Base-by-base conservation (phyloP, 2,329 filamentous ascomycete genomes). In the Pestalotiopsis sp. region DNA sequence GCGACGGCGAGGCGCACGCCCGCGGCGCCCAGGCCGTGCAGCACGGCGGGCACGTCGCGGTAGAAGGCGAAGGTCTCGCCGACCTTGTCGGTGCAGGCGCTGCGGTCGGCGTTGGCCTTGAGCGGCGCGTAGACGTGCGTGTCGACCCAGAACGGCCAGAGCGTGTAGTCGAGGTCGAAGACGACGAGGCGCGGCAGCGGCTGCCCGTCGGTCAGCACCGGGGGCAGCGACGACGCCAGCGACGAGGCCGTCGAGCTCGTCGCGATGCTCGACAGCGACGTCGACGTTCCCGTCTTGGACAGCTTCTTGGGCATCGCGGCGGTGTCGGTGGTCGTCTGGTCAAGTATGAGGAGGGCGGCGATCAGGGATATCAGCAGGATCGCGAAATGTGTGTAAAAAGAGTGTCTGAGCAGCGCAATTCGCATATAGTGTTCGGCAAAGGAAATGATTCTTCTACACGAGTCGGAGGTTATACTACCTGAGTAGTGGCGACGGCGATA, bases 91-190 rank as follows among this genome's bases (percentile, higher is more conserved):
- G 82, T 80, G 66, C 81, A 83, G 64, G 74, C 77, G 71, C 77
- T 82, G 81, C 80, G 80, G 7, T 77, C 71, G 0, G 82, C 68
- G 66, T 84, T 82, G 6, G 84, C 75, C 72, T 87, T 86, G 20
- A 97, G 82, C 0, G 94, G 95, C 6, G 90, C 87, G 27, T 90
- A 89, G 74, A 96, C 92, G 81, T 98, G 95, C 3, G 94, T 97
- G 83, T 98, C 96, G 1, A 97, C 91, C 95, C 95, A 98, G 82
- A 98, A 98, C 4, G 95, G 94, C 96, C 95, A 98, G n/a, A 98
- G 86, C 0, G 96, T 98, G 85, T 98, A 98, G 85, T 98, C 95
- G 71, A 98, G 89, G 80, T 98, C 96, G 82, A 98, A 98, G 71
- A 96, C 93, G 75, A 98, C 87, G 73, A 97, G 87, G 70, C 91